A percentile compares a stretch with the other conserved stretches of the same genome.
Conservation (phyloP, 2,329 filamentous ascomycete species). For the Elsinoe fawcettii region DNA sequence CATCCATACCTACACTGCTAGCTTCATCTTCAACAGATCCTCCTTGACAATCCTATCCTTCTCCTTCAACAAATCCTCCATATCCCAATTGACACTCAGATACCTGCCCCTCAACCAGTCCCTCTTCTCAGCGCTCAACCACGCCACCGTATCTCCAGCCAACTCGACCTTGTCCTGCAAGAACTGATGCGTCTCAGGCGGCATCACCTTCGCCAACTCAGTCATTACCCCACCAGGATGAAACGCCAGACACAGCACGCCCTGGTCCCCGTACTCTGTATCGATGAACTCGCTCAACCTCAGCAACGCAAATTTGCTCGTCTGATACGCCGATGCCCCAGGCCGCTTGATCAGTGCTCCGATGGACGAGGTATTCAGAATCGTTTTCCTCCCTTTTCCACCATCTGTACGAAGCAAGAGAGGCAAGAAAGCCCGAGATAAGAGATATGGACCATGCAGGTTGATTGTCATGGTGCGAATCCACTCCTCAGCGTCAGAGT, state of each 20-base stretch:
- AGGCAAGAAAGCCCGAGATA: constrained; percentile 41
- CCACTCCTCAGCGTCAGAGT: constrained; percentile 34
- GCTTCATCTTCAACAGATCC: constrained; percentile 30
- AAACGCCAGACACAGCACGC: constrained; percentile 36
- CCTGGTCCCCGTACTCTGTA: constrained; percentile 38
- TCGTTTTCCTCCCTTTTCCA: constrained; percentile 31
- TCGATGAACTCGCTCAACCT: constrained; percentile 40
- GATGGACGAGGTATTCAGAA: constrained; percentile 36
- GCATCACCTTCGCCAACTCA: constrained; percentile 34
- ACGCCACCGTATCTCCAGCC: constrained; percentile 27
- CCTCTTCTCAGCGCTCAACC: constrained; percentile 27
- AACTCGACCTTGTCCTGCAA: constrained; percentile 28
- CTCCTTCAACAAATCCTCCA: constrained; percentile 30
- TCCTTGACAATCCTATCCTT: constrained; percentile 30
- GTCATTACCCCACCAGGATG: constrained; percentile 44
- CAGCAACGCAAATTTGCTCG: constrained; percentile 38
- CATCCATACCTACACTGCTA: constrained; percentile 16
- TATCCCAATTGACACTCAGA: constrained; percentile 33
- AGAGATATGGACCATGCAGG: constrained; percentile 36
- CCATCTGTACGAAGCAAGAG: constrained; percentile 32
- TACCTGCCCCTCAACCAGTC: constrained; percentile 35
- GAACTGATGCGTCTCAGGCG: constrained; percentile 21
- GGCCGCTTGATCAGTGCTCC: constrained; percentile 31
- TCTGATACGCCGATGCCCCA: constrained; percentile 40
- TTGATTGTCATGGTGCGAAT: constrained; percentile 45